Base-by-base conservation (phyloP, 2,329 filamentous ascomycete species). In the Aspergillus chevalieri region DNA sequence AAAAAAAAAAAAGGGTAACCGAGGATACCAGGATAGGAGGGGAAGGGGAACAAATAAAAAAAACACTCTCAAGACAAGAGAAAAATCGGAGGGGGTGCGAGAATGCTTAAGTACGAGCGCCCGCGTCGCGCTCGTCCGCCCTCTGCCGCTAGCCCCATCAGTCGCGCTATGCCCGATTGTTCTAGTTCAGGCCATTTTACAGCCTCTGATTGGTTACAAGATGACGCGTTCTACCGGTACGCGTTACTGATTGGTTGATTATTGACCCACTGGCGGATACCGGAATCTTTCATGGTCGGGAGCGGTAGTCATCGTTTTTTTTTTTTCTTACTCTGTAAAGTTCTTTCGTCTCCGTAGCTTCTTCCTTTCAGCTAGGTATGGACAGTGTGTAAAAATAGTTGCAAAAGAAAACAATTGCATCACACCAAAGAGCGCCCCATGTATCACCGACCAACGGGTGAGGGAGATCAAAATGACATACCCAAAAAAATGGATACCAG, bases 41-140 rank as follows among this genome's bases (percentile, higher is more conserved):
- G 33, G 7, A 12, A 49, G 46, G 24, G 34, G 45, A 28, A 28
- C 17, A 26, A 41, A 43, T 21, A 47, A 48, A 43, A 51, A 52
- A 46, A 48, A 42, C 41, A 52, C 61, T 59, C 58, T 64, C 65
- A 63, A 66, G 66, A 65, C 60, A 66, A 66, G 63, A 66, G 59
- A 59, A 59, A 65, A 68, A 59, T 62, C 61, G 59, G 63, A 64
- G 61, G 64, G 66, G 66, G 64, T 67, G 65, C 62, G 62, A 67
- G 66, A 69, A 69, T 67, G 60, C 66, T 69, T 69, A 69, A 69
- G 66, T 69, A 69, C 61, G 66, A 63, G 58, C 62, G 62, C 55
- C 55, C 60, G 58, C 55, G 55, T 62, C 62, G 60, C 61, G 59
- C 60, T 62, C 54, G 57, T 57, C 65, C 59, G 61, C 54, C 58